phyloP scores from a whole-genome alignment of 2,329 filamentous ascomycete genomes.

The Colletotrichum limetticola region DNA sequence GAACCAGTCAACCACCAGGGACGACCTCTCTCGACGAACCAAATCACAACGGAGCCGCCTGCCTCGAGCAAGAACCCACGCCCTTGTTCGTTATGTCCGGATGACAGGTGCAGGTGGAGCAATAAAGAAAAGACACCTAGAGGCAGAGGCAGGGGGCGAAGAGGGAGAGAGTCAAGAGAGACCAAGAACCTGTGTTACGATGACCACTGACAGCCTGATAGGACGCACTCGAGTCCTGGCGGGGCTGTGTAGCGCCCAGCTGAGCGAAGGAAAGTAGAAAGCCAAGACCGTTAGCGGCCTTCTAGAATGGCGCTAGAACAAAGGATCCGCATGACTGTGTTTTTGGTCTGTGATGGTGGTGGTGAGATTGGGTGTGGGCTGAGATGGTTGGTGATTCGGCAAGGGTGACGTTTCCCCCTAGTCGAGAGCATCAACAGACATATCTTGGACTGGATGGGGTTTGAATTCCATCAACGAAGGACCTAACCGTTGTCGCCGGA shows the following conservation, averaged over 20 bases:
- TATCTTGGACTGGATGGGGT: neutral
- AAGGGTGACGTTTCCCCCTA: neutral
- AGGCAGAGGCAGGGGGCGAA: neutral
- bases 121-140: neutral
- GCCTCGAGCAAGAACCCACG: neutral
- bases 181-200: too few species aligned
- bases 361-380: constrained; percentile 11
- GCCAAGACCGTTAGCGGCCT: constrained; percentile 15
- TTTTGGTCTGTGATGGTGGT: neutral
- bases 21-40: constrained; percentile 8
- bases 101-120: constrained; percentile 10
- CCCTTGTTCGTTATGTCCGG: constrained; percentile 13
- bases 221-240: neutral
- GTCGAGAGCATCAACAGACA: neutral
- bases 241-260: constrained; percentile 4
- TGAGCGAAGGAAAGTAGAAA: neutral
- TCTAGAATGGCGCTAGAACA: constrained; percentile 35
- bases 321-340: constrained; percentile 20
- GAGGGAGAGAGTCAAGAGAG: neutral
- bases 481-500: neutral
- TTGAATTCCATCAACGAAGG: neutral
- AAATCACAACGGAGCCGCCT: neutral
- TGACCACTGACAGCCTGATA: neutral
- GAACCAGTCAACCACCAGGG: neutral
- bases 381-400: neutral